Evolutionary conservation across 2,329 filamentous ascomycete genomes (phyloP).

Genomic region (Trichoderma semiorbis): DNA sequence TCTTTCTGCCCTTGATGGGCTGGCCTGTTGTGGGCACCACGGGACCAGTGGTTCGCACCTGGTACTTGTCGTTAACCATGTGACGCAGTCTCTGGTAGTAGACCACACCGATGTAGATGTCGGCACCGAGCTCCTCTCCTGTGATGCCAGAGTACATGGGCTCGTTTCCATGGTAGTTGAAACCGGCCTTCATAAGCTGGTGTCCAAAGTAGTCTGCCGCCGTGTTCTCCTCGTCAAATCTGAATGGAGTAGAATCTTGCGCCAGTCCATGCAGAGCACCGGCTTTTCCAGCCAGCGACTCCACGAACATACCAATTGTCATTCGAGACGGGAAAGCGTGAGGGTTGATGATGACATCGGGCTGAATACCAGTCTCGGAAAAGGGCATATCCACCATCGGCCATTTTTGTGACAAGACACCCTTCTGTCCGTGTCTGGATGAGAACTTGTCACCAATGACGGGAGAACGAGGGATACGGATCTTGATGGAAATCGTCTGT

Average conservation of each 20-base stretch:
- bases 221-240: constrained; percentile 87
- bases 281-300: constrained; percentile 92
- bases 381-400: constrained; percentile 93
- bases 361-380: constrained; percentile 92
- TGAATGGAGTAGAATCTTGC: constrained; percentile 93
- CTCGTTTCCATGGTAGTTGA: constrained; percentile 98
- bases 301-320: constrained; percentile 99
- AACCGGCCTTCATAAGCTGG: constrained; percentile 90
- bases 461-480: constrained; percentile 83
- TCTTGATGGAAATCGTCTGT: constrained; percentile 88
- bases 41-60: constrained; percentile 92
- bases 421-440: constrained; percentile 96
- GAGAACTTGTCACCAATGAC: constrained; percentile 99
- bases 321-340: constrained; percentile 99
- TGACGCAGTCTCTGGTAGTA: constrained; percentile 97
- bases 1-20: constrained; percentile 93
- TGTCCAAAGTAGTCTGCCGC: constrained; percentile 94
- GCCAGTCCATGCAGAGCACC: constrained; percentile 93
- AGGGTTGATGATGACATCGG: constrained; percentile 97
- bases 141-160: constrained; percentile 98
- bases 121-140: constrained; percentile 85
- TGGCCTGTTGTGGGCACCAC: constrained; percentile 89
- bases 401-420: constrained; percentile 96
- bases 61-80: constrained; percentile 99
- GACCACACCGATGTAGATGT: constrained; percentile 95